phyloP scores from a whole-genome alignment of 805 yeast species.

The Hanseniaspora singularis region DNA sequence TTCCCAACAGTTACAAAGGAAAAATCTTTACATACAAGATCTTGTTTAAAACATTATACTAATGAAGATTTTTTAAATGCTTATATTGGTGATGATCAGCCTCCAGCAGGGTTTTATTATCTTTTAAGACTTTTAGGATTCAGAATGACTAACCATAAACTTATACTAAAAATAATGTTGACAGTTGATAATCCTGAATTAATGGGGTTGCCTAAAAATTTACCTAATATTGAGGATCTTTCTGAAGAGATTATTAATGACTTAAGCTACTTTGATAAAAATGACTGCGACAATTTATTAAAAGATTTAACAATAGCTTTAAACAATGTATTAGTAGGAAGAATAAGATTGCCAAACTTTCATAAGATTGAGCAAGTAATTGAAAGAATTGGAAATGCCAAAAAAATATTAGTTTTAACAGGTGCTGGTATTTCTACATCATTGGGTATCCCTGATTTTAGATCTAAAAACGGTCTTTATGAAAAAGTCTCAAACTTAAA shows the following conservation, averaged over 20 bases:
- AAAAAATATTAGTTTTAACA: conserved; percentile 59
- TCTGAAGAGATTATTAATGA: conserved; percentile 18
- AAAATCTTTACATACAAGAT: conserved; percentile 37
- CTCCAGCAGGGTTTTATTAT: conserved; percentile 43
- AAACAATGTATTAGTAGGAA: conserved; percentile 44
- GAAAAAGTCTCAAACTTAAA: conserved; percentile 56
- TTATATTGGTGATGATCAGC: conserved; percentile 50
- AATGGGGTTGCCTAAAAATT: conserved; percentile 16
- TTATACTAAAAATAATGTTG: conserved; percentile 24
- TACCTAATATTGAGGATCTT: background rate
- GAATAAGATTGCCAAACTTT: conserved; percentile 44
- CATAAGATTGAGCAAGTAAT: conserved; percentile 48
- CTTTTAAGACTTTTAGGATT: conserved; percentile 58
- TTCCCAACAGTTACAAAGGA: conserved; percentile 34
- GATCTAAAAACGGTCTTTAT: conserved; percentile 81
- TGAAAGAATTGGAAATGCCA: conserved; percentile 40
- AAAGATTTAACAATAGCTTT: conserved; percentile 51
- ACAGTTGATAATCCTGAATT: conserved; percentile 17
- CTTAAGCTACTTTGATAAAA: conserved; percentile 34
- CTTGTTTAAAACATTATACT: conserved; percentile 49
- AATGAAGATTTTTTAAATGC: conserved; percentile 45
- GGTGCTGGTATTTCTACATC: conserved; percentile 93
- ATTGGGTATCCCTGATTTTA: conserved; percentile 82
- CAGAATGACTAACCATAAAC: conserved; percentile 28
- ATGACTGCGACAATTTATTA: conserved; percentile 37